Evolutionary conservation across 768 basidiomycete genomes (phyloP).

Genomic region (Lentinula edodes): DNA sequence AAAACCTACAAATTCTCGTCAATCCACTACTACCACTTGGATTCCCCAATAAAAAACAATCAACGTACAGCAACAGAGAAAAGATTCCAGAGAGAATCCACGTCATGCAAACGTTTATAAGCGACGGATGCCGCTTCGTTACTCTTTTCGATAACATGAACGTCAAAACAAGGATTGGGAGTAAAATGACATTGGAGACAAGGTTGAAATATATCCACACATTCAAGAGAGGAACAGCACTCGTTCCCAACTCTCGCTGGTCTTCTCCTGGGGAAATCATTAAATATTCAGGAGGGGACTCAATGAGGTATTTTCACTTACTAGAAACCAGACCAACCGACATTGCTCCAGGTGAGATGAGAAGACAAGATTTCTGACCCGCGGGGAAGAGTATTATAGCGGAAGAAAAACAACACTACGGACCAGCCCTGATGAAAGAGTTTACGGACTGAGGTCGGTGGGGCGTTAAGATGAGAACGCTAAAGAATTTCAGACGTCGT

Average conservation of each 20-base stretch:
- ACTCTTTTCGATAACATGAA: slow-evolving; percentile 35
- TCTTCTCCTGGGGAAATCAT: slow-evolving; percentile 14
- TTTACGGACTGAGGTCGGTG: neutral
- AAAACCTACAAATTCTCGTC: slow-evolving; percentile 24
- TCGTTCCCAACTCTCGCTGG: slow-evolving; percentile 16
- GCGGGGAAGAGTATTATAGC: slow-evolving; percentile 17
- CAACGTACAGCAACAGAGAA: slow-evolving; percentile 37
- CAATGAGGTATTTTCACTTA: neutral
- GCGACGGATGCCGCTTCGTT: slow-evolving; percentile 31
- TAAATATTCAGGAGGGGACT: neutral
- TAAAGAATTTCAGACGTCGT: neutral
- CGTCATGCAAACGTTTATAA: slow-evolving; percentile 42
- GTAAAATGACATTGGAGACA: slow-evolving; percentile 37
- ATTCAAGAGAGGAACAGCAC: slow-evolving; percentile 23
- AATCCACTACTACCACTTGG: neutral
- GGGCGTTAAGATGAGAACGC: neutral
- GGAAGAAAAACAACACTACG: slow-evolving; percentile 8
- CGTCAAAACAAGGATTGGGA: slow-evolving; percentile 38
- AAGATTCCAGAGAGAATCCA: slow-evolving; percentile 42
- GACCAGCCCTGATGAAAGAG: slow-evolving; percentile 1
- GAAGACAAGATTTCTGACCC: slow-evolving; percentile 16
- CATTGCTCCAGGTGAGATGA: neutral
- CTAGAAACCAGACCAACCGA: neutral
- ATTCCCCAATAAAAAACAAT: neutral
- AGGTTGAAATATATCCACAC: slow-evolving; percentile 42